A percentile compares a stretch with the other conserved stretches of the same genome.
Conservation (phyloP, 2,329 filamentous ascomycete species). For the Fusarium sp. region DNA sequence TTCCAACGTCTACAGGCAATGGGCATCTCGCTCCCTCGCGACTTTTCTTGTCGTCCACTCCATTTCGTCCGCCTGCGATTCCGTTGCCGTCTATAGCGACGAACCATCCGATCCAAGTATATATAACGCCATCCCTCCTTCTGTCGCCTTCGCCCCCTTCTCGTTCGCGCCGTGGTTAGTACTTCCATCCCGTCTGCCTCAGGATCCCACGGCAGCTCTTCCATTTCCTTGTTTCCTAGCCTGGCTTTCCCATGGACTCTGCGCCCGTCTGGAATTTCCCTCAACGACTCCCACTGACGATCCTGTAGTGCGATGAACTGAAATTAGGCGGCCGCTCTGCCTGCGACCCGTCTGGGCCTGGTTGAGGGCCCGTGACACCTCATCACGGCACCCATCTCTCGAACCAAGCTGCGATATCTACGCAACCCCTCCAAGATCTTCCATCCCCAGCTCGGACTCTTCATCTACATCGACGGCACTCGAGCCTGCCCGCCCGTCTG, state of each 20-base stretch:
- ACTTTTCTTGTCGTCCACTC: constrained; percentile 42
- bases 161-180: constrained; percentile 38
- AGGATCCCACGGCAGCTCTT: constrained; percentile 3
- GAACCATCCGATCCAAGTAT: constrained; percentile 10
- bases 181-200: constrained; percentile 21
- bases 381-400: constrained; percentile 31
- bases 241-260: constrained; percentile 23
- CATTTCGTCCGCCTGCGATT: constrained; percentile 41
- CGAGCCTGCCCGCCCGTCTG: constrained; percentile 14
- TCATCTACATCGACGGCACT: constrained; percentile 6
- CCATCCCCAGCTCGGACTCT: not conserved
- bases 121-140: constrained; percentile 28
- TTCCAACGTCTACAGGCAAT: constrained; percentile 30
- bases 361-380: constrained; percentile 46
- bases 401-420: constrained; percentile 22
- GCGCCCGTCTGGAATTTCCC: constrained; percentile 13
- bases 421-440: not conserved
- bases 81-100: not conserved
- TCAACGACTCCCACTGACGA: constrained; percentile 22
- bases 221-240: constrained; percentile 3
- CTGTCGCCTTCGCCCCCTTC: constrained; percentile 6
- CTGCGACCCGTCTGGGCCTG: constrained; percentile 52
- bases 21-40: constrained; percentile 30
- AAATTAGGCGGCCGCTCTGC: constrained; percentile 45
- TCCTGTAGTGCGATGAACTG: constrained; percentile 51